Base-by-base conservation (phyloP, 1,284 basidiomycete species). In the Marasmius tenuissimus region DNA sequence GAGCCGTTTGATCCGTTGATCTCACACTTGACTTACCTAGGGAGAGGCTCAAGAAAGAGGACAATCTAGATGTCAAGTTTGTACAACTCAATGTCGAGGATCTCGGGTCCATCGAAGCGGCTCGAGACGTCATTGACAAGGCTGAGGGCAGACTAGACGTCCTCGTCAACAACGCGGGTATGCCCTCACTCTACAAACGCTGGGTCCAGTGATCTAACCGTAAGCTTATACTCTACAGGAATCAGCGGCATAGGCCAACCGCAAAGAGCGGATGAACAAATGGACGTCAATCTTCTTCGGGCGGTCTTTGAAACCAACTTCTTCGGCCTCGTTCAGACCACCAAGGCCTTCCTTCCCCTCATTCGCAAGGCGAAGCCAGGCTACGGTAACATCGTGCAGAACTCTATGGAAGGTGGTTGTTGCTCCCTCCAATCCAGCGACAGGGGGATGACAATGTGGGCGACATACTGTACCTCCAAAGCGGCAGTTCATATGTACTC, bases 161-260 rank as follows among this genome's bases (percentile, higher is more conserved):
- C 12, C 71, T 84, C 27, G 78, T 84, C 40, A 82, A 83, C 69
- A 83, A 83, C 61, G 81, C 81, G n/a, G 81, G 80, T 74, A 59
- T 1, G 50, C 16, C n/a, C 16, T 22, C 34, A 1, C 8, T 33
- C 16, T 16, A 27, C n/a, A 11, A 27, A 16, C 20, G 2, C 7
- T 27, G 9, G 16, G 1, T 35, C 50, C 33, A 35, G 33, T 51
- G 22, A 18, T 3, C 50, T 33, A 4, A 45, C 14, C 42, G 42
- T 27, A 27, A 27, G 27, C 27, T n/a, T 9, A 16, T n/a, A 11
- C 6, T 35, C 12, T 22, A 16, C 7, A 51, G 50, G 75, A 1
- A 71, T 74, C 51, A 69, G 69, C 58, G 63, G 71, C 22, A 69
- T 78, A 65, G 69, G 71, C 27, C 66, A 69, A 35, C 65, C 69